Conservation (phyloP, 2,329 filamentous ascomycete genomes). For the Purpureocillium lavendulum region DNA sequence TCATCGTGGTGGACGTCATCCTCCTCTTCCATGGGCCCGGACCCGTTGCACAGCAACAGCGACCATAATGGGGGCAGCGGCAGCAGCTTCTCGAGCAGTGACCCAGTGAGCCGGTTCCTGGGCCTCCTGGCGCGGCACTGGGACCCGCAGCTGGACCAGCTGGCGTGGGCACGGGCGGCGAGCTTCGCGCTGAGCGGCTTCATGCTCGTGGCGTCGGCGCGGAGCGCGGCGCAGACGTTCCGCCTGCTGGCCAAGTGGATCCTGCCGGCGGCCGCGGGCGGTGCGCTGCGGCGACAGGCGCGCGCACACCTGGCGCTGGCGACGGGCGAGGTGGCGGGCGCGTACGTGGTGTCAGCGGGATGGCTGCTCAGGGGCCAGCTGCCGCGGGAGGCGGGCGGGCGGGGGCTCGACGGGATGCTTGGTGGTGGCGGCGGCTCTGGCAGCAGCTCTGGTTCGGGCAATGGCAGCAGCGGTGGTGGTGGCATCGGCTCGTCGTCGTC, state of each 20-base stretch:
- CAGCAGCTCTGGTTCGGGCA: conserved; percentile 77
- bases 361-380: conserved; percentile 71
- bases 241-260: conserved; percentile 70
- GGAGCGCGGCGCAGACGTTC: conserved; percentile 77
- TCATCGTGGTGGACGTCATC: conserved; percentile 16
- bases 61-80: too few relatives aligned
- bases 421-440: too few relatives aligned
- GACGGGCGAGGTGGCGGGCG: conserved; percentile 72
- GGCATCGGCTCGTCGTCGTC: too few relatives aligned
- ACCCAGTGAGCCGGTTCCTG: conserved; percentile 78
- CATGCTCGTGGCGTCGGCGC: conserved; percentile 74
- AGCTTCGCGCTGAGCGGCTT: conserved; percentile 76
- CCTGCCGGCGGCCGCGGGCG: conserved; percentile 34
- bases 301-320: conserved; percentile 73
- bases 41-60: too few relatives aligned
- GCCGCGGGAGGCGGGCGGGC: conserved; percentile 66
- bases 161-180: conserved; percentile 77
- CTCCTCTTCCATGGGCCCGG: too few relatives aligned
- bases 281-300: conserved; percentile 62
- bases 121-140: conserved; percentile 75
- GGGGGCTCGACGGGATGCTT: conserved; percentile 69
- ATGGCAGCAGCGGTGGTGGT: too few relatives aligned
- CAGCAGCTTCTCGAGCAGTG: conserved; percentile 53
- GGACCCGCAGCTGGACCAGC: conserved; percentile 74
- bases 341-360: conserved; percentile 76